These are phyloP conservation scores for Penicillium sp. DNA, from an alignment of 2,329 filamentous ascomycete genomes.

Conservation along the genomic window DNA sequence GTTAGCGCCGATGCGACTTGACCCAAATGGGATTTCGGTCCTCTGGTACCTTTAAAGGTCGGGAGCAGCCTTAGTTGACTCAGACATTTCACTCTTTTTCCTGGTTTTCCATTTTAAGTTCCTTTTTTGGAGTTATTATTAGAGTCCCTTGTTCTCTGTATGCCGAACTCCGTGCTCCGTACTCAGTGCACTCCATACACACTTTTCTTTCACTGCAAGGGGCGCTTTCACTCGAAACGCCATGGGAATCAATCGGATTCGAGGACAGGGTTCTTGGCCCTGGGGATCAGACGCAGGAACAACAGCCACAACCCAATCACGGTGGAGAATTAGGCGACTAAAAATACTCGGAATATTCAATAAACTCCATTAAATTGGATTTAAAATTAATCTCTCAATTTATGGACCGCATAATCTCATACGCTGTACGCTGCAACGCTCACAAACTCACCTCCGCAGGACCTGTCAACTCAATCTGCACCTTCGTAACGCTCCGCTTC, in stretches of 20 bases:
- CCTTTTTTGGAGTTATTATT: neutral
- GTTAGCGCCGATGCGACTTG: neutral
- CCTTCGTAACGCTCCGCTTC: conserved; percentile 24
- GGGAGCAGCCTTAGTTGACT: neutral
- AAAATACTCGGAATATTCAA: neutral
- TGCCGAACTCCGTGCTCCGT: too few relatives aligned
- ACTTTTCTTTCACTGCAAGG: neutral
- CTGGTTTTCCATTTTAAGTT: neutral
- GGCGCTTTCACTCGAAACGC: neutral
- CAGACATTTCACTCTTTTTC: neutral
- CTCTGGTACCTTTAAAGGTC: neutral
- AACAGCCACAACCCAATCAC: neutral
- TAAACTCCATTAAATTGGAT: neutral
- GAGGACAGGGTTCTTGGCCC: neutral
- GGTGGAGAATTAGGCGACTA: neutral
- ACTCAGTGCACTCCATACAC: too few relatives aligned
- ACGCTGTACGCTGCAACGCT: neutral
- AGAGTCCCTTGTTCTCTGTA: neutral
- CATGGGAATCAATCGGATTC: neutral
- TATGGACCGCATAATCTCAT: neutral
- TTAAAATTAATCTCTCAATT: neutral
- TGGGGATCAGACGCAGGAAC: conserved; percentile 1
- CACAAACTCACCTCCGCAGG: conserved; percentile 20
- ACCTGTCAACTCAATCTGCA: conserved; percentile 25
- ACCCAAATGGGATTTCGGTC: neutral